Evolutionary conservation across 108 stramenopile species (phyloP), one percentile per base, ranked within the genome.

Genomic region (Fragilaria crotonensis): DNA sequence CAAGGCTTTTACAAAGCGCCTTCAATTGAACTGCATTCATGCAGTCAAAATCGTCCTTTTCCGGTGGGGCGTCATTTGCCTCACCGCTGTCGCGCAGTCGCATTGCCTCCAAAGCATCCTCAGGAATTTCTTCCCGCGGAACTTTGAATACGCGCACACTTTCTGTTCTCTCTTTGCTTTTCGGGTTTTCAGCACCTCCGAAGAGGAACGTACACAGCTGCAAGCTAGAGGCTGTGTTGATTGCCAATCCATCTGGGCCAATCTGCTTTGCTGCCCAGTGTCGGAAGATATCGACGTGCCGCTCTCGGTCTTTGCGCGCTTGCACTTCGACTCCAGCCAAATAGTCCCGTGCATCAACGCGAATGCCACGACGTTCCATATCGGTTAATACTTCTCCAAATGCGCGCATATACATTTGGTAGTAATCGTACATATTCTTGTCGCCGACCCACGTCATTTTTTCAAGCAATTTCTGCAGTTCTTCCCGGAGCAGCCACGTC

Each of bases 311-410:
- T 62, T 81, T 63, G 17, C 80, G 66, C 5, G 91, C 96, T 59
- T 85, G 72, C 5, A 48, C 48, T 45, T 96, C 96, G 5, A 96
- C 92, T 18, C 64, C 60, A 5, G 81, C 73, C 29, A 98, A 73
- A 67, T 98, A 94, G 44, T 89, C 87, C 47, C 83, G 74, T 21
- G 93, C 86, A 59, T 93, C 85, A 4, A 97, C 87, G n/a, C 80
- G 71, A 48, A 99, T 93, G 21, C 98, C 98, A 18, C 79, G 76
- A 46, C 94, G 70, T 73, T 99, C 98, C 87, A 99, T 95, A 67
- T 99, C 96, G 2, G 97, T 98, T 26, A 99, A 78, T 5, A 97
- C 80, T 54, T 94, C 82, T 14, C 94, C 98, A 63, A 99, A 99
- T 5, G 79, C 79, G 4, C 93, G 66, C 81, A 95, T 83, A 68